Percentiles rank a stretch among this genome's conserved stretches.
Evolutionary conservation across 2,329 filamentous ascomycete genomes (phyloP).

Genomic region (Westerdykella ornata): DNA sequence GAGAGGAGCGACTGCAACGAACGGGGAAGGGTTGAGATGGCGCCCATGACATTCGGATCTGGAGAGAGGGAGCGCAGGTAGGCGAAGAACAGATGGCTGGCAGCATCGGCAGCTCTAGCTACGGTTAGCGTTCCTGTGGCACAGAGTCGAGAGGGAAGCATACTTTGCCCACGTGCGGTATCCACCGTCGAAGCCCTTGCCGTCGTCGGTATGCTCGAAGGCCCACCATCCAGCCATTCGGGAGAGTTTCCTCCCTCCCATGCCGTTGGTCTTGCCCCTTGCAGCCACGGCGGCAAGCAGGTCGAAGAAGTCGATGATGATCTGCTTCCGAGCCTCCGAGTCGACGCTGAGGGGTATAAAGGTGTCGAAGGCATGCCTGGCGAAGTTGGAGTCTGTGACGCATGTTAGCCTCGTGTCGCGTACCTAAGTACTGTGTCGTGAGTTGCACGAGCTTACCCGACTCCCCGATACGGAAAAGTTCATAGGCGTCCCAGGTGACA

Average conservation of each 20-base stretch:
- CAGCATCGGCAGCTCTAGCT: constrained; percentile 79
- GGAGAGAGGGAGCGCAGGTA: constrained; percentile 87
- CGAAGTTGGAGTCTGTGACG: constrained; percentile 73
- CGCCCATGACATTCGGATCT: constrained; percentile 62
- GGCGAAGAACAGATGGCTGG: constrained; percentile 95
- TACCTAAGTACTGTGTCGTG: constrained; percentile 2
- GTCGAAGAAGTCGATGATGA: constrained; percentile 96
- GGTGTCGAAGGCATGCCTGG: constrained; percentile 87
- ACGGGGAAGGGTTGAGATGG: constrained; percentile 79
- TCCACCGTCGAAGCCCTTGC: constrained; percentile 87
- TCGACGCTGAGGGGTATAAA: constrained; percentile 94
- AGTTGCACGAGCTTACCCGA: constrained; percentile 55
- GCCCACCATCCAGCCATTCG: constrained; percentile 98
- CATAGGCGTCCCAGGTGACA: constrained; percentile 95
- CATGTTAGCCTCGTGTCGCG: constrained; percentile 14
- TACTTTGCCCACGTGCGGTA: constrained; percentile 83
- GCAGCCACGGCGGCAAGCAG: constrained; percentile 84
- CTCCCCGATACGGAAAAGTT: constrained; percentile 91
- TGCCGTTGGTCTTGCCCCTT: constrained; percentile 85
- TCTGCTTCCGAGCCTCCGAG: constrained; percentile 73
- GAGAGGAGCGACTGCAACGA: constrained; percentile 85
- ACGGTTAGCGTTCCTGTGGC: constrained; percentile 20
- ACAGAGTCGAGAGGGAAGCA: constrained; percentile 23
- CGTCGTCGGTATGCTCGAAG: constrained; percentile 81
- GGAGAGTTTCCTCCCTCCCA: constrained; percentile 88